phyloP scores from a whole-genome alignment of 2,329 filamentous ascomycete species.

The Microcyclosporella mali region DNA sequence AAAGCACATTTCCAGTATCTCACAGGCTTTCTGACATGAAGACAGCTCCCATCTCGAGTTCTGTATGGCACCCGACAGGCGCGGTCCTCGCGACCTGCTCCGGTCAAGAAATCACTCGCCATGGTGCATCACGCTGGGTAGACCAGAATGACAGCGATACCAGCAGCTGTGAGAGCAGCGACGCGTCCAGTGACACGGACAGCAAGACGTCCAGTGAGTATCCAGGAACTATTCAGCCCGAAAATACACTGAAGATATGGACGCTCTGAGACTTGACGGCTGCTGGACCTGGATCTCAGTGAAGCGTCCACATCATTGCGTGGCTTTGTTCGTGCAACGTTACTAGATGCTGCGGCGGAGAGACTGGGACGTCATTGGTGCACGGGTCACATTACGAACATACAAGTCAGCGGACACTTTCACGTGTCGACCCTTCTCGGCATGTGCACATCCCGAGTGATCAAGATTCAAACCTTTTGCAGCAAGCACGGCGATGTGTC shows the following conservation, averaged over 20 bases:
- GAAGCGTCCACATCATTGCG: too few relatives aligned
- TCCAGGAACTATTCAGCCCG: neutral
- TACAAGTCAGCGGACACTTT: too few relatives aligned
- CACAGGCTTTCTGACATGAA: neutral
- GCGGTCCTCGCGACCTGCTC: slow-evolving; percentile 46
- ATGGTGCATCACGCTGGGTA: neutral
- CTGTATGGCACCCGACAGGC: slow-evolving; percentile 43
- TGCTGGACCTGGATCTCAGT: too few relatives aligned
- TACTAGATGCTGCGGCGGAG: too few relatives aligned
- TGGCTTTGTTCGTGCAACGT: too few relatives aligned
- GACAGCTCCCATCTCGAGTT: slow-evolving; percentile 40
- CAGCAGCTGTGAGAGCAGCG: neutral
- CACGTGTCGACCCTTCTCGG: too few relatives aligned
- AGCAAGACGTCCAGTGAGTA: neutral
- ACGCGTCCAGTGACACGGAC: neutral
- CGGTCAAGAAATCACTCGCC: slow-evolving; percentile 33
- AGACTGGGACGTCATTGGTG: too few relatives aligned
- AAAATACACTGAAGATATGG: slow-evolving; percentile 14
- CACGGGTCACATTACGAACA: too few relatives aligned
- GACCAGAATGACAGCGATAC: slow-evolving; percentile 3
- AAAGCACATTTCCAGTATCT: neutral
- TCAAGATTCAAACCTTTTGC: too few relatives aligned
- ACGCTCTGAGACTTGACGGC: neutral
- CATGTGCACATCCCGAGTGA: too few relatives aligned
- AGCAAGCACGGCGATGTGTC: too few relatives aligned